These are phyloP conservation scores for Raphanus hybrid DNA, from an alignment of 441 rosid species.

Conservation along the genomic window DNA sequence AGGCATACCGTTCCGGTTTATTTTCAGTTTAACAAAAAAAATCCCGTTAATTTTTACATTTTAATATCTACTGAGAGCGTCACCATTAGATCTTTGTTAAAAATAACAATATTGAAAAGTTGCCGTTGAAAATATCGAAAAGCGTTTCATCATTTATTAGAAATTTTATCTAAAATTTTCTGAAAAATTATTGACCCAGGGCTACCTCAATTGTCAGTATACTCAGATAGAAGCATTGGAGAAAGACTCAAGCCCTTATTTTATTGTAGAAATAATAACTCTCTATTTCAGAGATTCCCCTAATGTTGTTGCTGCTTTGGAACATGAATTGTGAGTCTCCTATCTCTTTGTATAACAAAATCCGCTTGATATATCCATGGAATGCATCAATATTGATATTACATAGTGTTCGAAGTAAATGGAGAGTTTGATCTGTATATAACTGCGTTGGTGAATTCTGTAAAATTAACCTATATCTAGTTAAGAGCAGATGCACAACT, in stretches of 20 bases:
- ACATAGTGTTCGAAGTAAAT: background rate
- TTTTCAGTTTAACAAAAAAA: background rate
- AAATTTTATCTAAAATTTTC: background rate
- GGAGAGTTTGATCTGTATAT: background rate
- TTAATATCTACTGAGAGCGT: background rate
- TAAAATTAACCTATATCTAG: background rate
- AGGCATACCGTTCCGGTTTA: background rate
- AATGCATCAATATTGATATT: slow-evolving; percentile 1
- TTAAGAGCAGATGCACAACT: slow-evolving; percentile 4
- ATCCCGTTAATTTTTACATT: background rate
- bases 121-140: background rate
- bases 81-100: background rate
- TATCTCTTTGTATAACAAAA: slow-evolving; percentile 7
- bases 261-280: slow-evolving; percentile 31
- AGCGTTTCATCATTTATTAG: background rate
- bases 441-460: background rate
- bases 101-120: background rate
- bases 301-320: slow-evolving; percentile 34
- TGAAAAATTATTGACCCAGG: slow-evolving; percentile 16
- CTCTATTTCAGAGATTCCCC: slow-evolving; percentile 41
- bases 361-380: slow-evolving; percentile 4
- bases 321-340: slow-evolving; percentile 36
- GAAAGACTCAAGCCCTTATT: slow-evolving; percentile 35
- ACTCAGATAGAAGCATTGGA: slow-evolving; percentile 29
- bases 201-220: slow-evolving; percentile 32